Conservation (phyloP, 305 asterid species). For the Fraxinus nigra region DNA sequence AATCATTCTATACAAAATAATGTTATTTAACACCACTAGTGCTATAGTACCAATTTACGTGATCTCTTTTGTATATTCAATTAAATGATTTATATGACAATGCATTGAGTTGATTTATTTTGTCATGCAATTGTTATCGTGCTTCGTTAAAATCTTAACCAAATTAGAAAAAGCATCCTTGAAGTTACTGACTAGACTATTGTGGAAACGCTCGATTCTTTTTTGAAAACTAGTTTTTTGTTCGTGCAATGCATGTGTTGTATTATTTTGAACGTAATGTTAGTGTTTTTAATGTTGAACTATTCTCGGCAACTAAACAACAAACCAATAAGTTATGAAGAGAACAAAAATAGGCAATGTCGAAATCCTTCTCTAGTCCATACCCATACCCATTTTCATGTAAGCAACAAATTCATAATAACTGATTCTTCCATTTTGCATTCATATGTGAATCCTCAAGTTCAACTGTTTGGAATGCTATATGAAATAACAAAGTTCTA, state of each 20-base stretch:
- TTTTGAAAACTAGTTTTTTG: too few relatives aligned
- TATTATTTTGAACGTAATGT: too few relatives aligned
- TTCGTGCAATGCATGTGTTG: too few relatives aligned
- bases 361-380: conserved; percentile 86
- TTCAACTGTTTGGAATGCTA: neutral
- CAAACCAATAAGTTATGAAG: neutral
- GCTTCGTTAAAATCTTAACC: neutral
- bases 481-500: too few relatives aligned
- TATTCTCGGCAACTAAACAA: neutral
- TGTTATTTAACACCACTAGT: too few relatives aligned
- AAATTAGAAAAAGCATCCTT: neutral
- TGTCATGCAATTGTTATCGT: too few relatives aligned
- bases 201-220: neutral
- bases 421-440: conserved; percentile 79
- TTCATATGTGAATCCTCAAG: neutral
- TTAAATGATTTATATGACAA: too few relatives aligned
- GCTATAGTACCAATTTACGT: too few relatives aligned
- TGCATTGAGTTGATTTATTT: too few relatives aligned
- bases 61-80: too few relatives aligned
- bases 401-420: conserved; percentile 74
- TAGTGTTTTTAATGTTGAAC: neutral
- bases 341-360: conserved; percentile 35
- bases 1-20: neutral
- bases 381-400: conserved; percentile 82
- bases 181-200: neutral